Evolutionary conservation across 2,329 filamentous ascomycete species (phyloP), one percentile per base, ranked within the genome.

Genomic region (Apiospora koreana): DNA sequence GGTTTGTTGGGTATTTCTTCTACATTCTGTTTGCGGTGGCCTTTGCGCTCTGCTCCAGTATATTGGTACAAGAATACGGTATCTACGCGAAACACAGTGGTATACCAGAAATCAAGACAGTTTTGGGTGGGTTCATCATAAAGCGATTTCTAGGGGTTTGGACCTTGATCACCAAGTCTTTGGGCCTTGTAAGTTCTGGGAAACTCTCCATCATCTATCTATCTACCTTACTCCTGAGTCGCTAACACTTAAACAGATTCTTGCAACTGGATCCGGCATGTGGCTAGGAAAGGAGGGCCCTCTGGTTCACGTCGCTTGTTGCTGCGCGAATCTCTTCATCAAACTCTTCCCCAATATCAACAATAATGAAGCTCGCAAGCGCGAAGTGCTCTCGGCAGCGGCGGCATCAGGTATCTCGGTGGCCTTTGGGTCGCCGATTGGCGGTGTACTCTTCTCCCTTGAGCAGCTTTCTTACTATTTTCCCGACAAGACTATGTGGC

Each of bases 401-500:
- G 94, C 96, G 0, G 94, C 95, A 3, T 93, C 94, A 7, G 95
- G 95, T 48, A 97, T 98, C 50, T 97, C 94, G 1, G 95, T 98
- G 38, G 95, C 95, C 62, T 98, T 98, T 80, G 95, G 95, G 41
- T 94, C 95, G 7, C 95, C 95, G 10, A 97, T 98, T 69, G 96
- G 95, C 14, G 95, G 95, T 65, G 95, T 98, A 28, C 84, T 98
- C 25, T 98, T 98, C 84, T 97, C 94, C 81, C 88, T 98, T n/a
- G 95, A 97, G 88, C 94, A 97, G 87, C 85, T 98, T 2, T 97
- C 94, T 0, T 98, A 98, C 80, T 98, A 98, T 81, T 98, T 98
- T 76, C 95, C 96, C 0, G 95, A 98, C 82, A 98, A 98, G 82
- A 98, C 96, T 12, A 98, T 99, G 96, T 99, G 96, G 96, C 96